These are phyloP conservation scores for Trametes sp. DNA, from an alignment of 1,284 basidiomycete species.

Conservation along the genomic window DNA sequence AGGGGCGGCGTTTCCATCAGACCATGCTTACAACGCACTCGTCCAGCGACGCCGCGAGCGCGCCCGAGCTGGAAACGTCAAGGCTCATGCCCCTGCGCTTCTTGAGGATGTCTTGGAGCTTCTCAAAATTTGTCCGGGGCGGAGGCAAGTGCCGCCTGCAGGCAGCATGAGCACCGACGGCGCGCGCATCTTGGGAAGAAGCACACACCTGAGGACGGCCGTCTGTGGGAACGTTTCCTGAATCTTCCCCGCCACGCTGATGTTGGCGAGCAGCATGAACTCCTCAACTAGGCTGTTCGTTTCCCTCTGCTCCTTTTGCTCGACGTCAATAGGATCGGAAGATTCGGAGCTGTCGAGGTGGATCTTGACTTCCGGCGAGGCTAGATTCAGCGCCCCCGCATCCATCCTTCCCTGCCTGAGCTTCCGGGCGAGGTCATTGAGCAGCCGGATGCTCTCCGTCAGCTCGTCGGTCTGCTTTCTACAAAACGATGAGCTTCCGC, in stretches of 20 bases:
- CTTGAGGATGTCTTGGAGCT: slow-evolving; percentile 89
- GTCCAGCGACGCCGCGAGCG: slow-evolving; percentile 92
- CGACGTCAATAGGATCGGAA: slow-evolving; percentile 96
- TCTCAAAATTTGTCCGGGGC: slow-evolving; percentile 95
- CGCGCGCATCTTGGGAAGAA: slow-evolving; percentile 12
- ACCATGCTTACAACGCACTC: slow-evolving; percentile 50
- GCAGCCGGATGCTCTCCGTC: slow-evolving; percentile 88
- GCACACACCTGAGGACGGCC: slow-evolving; percentile 83
- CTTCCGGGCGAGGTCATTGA: slow-evolving; percentile 90
- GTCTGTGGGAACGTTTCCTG: slow-evolving; percentile 97
- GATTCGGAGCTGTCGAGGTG: slow-evolving; percentile 93
- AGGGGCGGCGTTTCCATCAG: slow-evolving; percentile 15
- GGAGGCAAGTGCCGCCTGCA: slow-evolving; percentile 91
- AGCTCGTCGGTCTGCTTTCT: slow-evolving; percentile 84
- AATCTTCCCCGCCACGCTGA: slow-evolving; percentile 92
- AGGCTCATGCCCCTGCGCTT: slow-evolving; percentile 89
- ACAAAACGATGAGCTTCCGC: slow-evolving; percentile 11
- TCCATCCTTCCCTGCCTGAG: slow-evolving; percentile 89
- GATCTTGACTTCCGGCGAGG: slow-evolving; percentile 98
- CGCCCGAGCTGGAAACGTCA: slow-evolving; percentile 92
- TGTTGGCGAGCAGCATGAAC: slow-evolving; percentile 98
- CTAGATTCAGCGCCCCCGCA: slow-evolving; percentile 95
- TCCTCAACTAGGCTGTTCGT: slow-evolving; percentile 99
- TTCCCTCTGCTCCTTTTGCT: slow-evolving; percentile 93
- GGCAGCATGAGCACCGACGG: slow-evolving; percentile 14